Evolutionary conservation across 1,284 basidiomycete species (phyloP).

Genomic region (Austropuccinia psidii): DNA sequence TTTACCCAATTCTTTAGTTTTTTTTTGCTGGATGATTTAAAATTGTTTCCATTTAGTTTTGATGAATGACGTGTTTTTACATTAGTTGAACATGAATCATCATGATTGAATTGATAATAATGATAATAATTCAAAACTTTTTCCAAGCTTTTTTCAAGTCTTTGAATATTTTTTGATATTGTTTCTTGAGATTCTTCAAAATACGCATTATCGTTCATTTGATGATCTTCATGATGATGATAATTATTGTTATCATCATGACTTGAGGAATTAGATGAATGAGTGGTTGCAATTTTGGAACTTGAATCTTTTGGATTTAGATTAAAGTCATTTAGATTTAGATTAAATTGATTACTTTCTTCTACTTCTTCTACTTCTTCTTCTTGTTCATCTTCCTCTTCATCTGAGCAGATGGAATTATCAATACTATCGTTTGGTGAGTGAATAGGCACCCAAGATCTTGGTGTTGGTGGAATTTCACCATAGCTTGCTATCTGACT

Average conservation of each 20-base stretch:
- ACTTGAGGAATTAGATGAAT: constrained; percentile 1
- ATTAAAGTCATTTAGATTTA: not conserved
- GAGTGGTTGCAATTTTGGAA: not conserved
- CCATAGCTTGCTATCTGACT: not conserved
- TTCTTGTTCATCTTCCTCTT: constrained; percentile 1
- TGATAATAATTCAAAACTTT: constrained; percentile 5
- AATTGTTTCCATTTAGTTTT: no score
- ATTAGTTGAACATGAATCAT: not conserved
- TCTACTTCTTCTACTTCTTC: no score
- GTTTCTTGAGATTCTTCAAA: not conserved
- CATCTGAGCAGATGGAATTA: not conserved
- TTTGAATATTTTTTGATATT: constrained; percentile 9
- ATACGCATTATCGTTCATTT: not conserved
- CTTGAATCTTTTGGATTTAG: not conserved
- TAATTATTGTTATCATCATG: not conserved
- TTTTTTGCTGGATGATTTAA: not conserved
- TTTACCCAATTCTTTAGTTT: constrained; percentile 25
- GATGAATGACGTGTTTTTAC: not conserved
- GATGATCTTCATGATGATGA: not conserved
- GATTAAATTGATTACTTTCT: no score
- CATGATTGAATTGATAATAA: not conserved
- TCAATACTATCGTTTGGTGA: constrained; percentile 5
- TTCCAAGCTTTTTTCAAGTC: constrained; percentile 1
- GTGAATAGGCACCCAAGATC: constrained; percentile 24
- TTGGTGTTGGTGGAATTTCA: constrained; percentile 13